These are phyloP conservation scores for Candida mesenterica DNA, from an alignment of 1,139 yeast species.

Conservation along the genomic window DNA sequence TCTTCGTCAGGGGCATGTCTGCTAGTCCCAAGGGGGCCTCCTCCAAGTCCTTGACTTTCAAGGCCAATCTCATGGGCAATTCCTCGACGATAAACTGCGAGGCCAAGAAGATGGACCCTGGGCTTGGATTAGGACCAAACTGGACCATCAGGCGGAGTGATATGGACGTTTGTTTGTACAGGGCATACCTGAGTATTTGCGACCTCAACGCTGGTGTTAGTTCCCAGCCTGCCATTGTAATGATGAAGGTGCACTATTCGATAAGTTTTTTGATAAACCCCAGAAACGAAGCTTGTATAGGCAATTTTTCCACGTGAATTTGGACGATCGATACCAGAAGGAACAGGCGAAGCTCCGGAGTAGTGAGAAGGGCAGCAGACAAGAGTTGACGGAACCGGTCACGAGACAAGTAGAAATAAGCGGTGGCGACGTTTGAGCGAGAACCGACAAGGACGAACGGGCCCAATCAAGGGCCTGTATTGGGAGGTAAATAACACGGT, in stretches of 20 bases:
- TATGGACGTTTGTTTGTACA: constrained; percentile 79
- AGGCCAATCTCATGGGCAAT: constrained; percentile 82
- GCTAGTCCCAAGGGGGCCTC: constrained; percentile 73
- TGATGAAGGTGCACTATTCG: too few relatives aligned
- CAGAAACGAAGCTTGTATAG: constrained; percentile 1
- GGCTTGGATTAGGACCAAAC: constrained; percentile 75
- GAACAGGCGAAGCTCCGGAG: too few relatives aligned
- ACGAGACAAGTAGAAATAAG: too few relatives aligned
- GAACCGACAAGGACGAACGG: too few relatives aligned
- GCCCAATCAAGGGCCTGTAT: too few relatives aligned
- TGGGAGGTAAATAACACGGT: too few relatives aligned
- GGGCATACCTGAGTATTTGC: constrained; percentile 57
- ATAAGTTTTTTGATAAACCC: background rate
- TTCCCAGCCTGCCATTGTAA: constrained; percentile 34
- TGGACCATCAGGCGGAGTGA: constrained; percentile 90
- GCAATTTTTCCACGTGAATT: too few relatives aligned
- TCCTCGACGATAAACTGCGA: constrained; percentile 86
- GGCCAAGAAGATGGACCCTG: constrained; percentile 79
- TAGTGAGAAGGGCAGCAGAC: too few relatives aligned
- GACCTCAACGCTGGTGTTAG: constrained; percentile 39
- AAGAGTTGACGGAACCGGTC: too few relatives aligned
- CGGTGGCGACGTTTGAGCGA: too few relatives aligned
- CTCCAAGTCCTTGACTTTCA: constrained; percentile 81
- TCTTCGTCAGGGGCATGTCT: constrained; percentile 69
- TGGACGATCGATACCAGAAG: too few relatives aligned